Evolutionary conservation across 371 early-diverging fungal genomes (phyloP).

Genomic region (Mucor mucedo): DNA sequence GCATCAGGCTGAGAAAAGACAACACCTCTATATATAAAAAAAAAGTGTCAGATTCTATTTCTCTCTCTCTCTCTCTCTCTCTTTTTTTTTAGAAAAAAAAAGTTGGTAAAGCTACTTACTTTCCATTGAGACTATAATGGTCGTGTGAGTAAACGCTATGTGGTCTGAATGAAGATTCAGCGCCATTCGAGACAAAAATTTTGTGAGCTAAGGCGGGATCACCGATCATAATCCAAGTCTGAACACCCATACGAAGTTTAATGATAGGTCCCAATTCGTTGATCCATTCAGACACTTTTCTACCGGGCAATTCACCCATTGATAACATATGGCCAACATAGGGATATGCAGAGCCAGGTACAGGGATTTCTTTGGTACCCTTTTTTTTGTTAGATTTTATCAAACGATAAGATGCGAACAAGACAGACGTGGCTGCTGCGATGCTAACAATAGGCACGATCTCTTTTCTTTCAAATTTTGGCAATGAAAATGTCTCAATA

Average conservation of each 20-base stretch:
- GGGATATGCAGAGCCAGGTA: slow-evolving; percentile 6
- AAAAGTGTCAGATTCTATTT: background rate
- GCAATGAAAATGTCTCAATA: background rate
- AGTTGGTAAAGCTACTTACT: background rate
- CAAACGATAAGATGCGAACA: slow-evolving; percentile 5
- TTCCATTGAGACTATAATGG: background rate
- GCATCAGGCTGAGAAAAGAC: slow-evolving; percentile 2
- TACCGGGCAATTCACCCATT: slow-evolving; percentile 9
- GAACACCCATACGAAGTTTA: slow-evolving; percentile 19
- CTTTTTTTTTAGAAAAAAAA: too few species aligned
- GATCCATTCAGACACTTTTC: slow-evolving; percentile 16
- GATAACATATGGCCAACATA: slow-evolving; percentile 19
- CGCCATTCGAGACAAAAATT: slow-evolving; percentile 20
- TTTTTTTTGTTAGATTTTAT: background rate
- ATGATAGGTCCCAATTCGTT: slow-evolving; percentile 21
- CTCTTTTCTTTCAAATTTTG: background rate
- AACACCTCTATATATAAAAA: background rate
- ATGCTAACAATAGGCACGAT: background rate
- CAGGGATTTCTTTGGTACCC: slow-evolving; percentile 10
- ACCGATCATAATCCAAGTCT: slow-evolving; percentile 19
- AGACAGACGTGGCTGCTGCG: slow-evolving; percentile 2
- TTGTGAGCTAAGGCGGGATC: slow-evolving; percentile 27
- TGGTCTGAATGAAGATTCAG: slow-evolving; percentile 16
- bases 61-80: background rate
- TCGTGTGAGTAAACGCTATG: background rate